Base-by-base conservation (phyloP, 108 stramenopile species). In the Tribonema minus region DNA sequence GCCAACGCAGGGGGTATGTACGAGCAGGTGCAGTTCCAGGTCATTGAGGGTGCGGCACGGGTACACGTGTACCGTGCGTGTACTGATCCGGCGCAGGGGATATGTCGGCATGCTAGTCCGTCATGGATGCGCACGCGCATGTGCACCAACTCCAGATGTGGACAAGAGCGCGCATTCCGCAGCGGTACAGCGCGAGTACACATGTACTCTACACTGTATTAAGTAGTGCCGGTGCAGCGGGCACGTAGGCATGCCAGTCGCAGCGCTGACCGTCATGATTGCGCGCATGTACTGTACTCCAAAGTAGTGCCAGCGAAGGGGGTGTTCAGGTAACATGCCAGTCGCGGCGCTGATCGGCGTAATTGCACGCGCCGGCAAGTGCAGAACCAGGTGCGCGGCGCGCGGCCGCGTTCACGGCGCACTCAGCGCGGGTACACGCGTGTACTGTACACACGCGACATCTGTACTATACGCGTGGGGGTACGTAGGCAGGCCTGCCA, bases 161-260 rank as follows among this genome's bases (percentile, higher is more conserved):
- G n/a, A n/a, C n/a, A n/a, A n/a, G n/a, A 60, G 3, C 62, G 62
- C 61, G 71, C 71, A 3, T 58, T 58, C n/a, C 36, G 58, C 3
- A 54, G 58, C 27, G 30, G 30, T n/a, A 27, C 59, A 2, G 70
- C 39, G 7, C 33, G 23, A 25, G 32, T 3, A 30, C 58, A 40
- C n/a, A 58, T 58, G 25, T 71, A 71, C n/a, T 58, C 70, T 35
- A 27, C 46, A 59, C 39, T 71, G 59, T 58, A 40, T 71, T 35
- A 25, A 59, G 1, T 27, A 59, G 27, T 71, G 58, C 27, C n/a
- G n/a, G n/a, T n/a, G n/a, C n/a, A n/a, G 58, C 41, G n/a, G 3
- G 28, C 25, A 35, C 59, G 58, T 54, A 59, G 26, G 70, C 59
- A 58, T 58, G 58, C 4, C 20, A 59, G 58, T 71, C 70, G n/a